Evolutionary conservation across 257 asterid genomes (phyloP).

Genomic region (Ocimum tenuiflorum): DNA sequence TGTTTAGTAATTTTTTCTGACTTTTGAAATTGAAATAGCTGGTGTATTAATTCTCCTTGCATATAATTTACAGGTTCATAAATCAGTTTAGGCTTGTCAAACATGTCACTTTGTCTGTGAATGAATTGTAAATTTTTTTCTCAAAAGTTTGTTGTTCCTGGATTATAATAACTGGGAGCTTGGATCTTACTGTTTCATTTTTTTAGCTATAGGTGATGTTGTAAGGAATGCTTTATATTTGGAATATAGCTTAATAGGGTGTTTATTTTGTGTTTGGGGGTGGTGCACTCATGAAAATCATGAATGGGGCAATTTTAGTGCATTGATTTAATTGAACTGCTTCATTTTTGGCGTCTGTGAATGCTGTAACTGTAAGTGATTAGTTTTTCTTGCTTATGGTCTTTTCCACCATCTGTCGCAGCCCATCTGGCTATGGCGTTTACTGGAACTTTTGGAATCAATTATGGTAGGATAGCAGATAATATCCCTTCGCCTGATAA

Average conservation of each 20-base stretch:
- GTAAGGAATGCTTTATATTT: background rate
- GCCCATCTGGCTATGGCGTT: slow-evolving; percentile 45
- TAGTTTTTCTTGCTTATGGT: background rate
- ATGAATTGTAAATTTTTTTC: background rate
- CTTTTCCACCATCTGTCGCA: slow-evolving; percentile 26
- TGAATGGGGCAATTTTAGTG: slow-evolving; percentile 4
- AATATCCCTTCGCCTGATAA: slow-evolving; percentile 85
- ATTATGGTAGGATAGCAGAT: slow-evolving; percentile 90
- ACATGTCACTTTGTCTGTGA: background rate
- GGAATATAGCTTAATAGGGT: background rate
- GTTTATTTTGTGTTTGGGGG: background rate
- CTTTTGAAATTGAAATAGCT: background rate
- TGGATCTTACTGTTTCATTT: background rate
- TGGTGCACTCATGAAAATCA: background rate
- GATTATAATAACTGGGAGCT: background rate
- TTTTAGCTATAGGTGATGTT: background rate
- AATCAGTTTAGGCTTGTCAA: background rate
- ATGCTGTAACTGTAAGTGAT: background rate
- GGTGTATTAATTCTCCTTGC: background rate
- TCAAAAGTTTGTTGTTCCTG: background rate
- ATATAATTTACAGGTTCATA: background rate
- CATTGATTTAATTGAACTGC: background rate
- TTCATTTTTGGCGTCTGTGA: background rate
- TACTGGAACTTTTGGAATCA: slow-evolving; percentile 91
- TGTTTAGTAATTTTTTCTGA: background rate